A percentile compares a stretch with the other conserved stretches of the same genome.
These are phyloP conservation scores for Eurotiales sp. DNA, from an alignment of 2,329 filamentous ascomycete genomes.

Conservation along the genomic window DNA sequence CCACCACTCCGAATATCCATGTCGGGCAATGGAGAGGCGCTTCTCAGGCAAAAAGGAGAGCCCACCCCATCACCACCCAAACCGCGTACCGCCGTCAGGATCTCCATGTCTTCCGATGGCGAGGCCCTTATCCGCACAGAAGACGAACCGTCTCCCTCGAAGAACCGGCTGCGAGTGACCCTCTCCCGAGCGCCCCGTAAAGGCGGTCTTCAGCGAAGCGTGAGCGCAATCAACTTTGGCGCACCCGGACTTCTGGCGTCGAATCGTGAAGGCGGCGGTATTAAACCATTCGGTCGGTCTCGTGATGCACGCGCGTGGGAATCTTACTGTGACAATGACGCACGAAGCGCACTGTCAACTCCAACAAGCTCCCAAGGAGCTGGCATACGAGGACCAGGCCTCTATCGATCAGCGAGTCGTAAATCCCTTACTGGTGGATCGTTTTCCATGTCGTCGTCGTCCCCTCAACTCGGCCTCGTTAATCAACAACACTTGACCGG, in stretches of 20 bases:
- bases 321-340: conserved; percentile 78
- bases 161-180: conserved; percentile 48
- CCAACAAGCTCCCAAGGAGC: conserved; percentile 74
- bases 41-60: conserved; percentile 36
- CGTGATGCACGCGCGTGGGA: conserved; percentile 89
- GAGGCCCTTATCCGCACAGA: conserved; percentile 79
- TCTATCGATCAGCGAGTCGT: conserved; percentile 60
- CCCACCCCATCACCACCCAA: conserved; percentile 40
- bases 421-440: conserved; percentile 43
- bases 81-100: conserved; percentile 56
- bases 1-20: conserved; percentile 39
- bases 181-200: conserved; percentile 47
- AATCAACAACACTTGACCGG: conserved; percentile 51
- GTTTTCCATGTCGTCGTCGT: conserved; percentile 53
- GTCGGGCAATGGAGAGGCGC: conserved; percentile 39
- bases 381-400: conserved; percentile 68
- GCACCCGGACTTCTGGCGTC: conserved; percentile 50
- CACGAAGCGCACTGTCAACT: conserved; percentile 72
- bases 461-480: conserved; percentile 40
- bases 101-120: conserved; percentile 82
- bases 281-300: conserved; percentile 66
- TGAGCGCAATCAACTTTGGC: conserved; percentile 61
- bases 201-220: conserved; percentile 63
- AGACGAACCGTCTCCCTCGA: conserved; percentile 65
- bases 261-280: conserved; percentile 31